These are phyloP conservation scores for Termitomyces bulborhizus DNA, from an alignment of 768 basidiomycete species.

Conservation along the genomic window DNA sequence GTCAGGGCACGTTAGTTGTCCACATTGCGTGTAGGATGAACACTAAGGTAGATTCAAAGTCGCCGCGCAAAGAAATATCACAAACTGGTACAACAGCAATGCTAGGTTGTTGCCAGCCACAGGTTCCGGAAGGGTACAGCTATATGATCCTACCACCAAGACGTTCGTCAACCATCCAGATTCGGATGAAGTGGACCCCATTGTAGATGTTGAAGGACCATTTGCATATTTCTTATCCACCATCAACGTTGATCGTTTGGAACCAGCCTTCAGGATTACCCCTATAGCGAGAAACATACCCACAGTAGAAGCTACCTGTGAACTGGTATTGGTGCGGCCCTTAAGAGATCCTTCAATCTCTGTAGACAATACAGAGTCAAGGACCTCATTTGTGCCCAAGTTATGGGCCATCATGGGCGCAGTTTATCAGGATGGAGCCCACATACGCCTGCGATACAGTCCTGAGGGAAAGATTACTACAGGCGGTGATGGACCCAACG, in stretches of 20 bases:
- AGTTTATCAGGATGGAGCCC: slow-evolving; percentile 78
- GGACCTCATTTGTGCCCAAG: slow-evolving; percentile 47
- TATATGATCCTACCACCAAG: slow-evolving; percentile 51
- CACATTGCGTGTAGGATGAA: neutral
- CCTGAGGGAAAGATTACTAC: slow-evolving; percentile 32
- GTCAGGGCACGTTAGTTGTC: slow-evolving; percentile 15
- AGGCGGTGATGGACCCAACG: slow-evolving; percentile 40
- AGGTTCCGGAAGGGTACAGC: slow-evolving; percentile 35
- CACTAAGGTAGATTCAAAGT: slow-evolving; percentile 61
- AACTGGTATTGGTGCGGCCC: slow-evolving; percentile 76
- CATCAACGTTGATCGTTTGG: slow-evolving; percentile 80
- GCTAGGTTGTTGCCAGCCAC: slow-evolving; percentile 50
- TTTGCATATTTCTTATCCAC: slow-evolving; percentile 85
- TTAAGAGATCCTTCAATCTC: slow-evolving; percentile 44
- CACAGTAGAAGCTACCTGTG: slow-evolving; percentile 45
- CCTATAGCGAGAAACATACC: slow-evolving; percentile 51
- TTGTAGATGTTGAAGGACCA: slow-evolving; percentile 60
- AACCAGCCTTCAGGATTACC: slow-evolving; percentile 73
- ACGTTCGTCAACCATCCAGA: slow-evolving; percentile 40
- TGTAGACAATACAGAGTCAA: slow-evolving; percentile 34
- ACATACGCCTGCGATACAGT: slow-evolving; percentile 56
- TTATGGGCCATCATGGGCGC: slow-evolving; percentile 45
- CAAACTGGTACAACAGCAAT: slow-evolving; percentile 59
- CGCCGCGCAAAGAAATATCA: slow-evolving; percentile 72
- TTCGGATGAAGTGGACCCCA: slow-evolving; percentile 23